These are phyloP conservation scores for Phytophthora pluvialis DNA, from an alignment of 352 stramenopile species.

Conservation along the genomic window DNA sequence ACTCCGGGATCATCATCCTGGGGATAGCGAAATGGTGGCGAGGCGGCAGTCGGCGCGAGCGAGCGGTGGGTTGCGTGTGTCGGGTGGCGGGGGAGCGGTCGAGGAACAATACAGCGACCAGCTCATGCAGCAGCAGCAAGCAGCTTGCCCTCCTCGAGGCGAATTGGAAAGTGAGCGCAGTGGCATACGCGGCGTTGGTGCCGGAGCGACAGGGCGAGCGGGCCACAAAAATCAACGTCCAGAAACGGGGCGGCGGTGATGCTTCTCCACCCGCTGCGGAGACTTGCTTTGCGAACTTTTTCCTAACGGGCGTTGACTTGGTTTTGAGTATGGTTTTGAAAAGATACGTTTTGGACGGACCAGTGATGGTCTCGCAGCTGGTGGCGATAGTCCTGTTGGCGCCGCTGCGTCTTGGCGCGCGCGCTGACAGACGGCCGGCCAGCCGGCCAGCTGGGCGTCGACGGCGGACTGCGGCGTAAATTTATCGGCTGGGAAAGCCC, in stretches of 20 bases:
- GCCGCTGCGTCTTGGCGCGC: slow-evolving; percentile 11
- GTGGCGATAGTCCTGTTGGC: slow-evolving; percentile 5
- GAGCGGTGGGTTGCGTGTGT: background rate
- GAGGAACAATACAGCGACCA: slow-evolving; percentile 42
- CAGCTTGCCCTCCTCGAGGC: slow-evolving; percentile 12
- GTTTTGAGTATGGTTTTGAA: slow-evolving; percentile 20
- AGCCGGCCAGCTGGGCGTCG: slow-evolving; percentile 2
- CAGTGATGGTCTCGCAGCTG: slow-evolving; percentile 25
- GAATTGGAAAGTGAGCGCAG: slow-evolving; percentile 32
- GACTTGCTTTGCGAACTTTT: slow-evolving; percentile 11
- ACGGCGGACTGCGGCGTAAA: slow-evolving; percentile 13
- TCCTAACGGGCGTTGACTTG: slow-evolving; percentile 9
- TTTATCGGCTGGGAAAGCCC: slow-evolving; percentile 35
- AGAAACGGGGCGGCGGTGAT: slow-evolving; percentile 23
- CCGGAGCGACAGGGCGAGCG: slow-evolving; percentile 35
- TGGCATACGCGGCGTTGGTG: slow-evolving; percentile 17
- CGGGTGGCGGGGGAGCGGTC: slow-evolving; percentile 15
- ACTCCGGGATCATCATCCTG: slow-evolving; percentile 56
- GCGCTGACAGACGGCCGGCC: slow-evolving; percentile 1
- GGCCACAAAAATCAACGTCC: slow-evolving; percentile 26
- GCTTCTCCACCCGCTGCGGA: slow-evolving; percentile 5
- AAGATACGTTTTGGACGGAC: slow-evolving; percentile 40
- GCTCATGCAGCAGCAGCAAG: slow-evolving; percentile 10
- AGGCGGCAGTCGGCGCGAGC: slow-evolving; percentile 1
- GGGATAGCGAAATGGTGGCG: slow-evolving; percentile 29